These are phyloP conservation scores for Westerdykella sp. DNA, from an alignment of 2,329 filamentous ascomycete species.

Conservation along the genomic window DNA sequence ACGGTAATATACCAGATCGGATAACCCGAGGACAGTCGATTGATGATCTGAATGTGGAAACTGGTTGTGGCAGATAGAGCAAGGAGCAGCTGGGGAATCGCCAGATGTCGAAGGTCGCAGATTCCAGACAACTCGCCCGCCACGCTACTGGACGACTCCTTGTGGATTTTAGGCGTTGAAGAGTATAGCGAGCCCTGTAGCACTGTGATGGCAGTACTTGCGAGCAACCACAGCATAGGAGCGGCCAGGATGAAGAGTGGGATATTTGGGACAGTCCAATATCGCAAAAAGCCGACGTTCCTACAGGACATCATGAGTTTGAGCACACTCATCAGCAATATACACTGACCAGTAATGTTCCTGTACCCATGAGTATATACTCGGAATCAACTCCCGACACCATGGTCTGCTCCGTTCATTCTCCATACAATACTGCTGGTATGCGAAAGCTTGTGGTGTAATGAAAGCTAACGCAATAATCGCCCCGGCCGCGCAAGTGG, in stretches of 20 bases:
- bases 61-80: constrained; percentile 65
- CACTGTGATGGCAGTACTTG: constrained; percentile 47
- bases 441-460: constrained; percentile 70
- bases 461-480: constrained; percentile 61
- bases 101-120: constrained; percentile 30
- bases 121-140: neutral
- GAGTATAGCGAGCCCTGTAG: constrained; percentile 43
- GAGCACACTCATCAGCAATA: neutral
- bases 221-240: constrained; percentile 66
- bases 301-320: constrained; percentile 42
- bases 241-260: constrained; percentile 80
- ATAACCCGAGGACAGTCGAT: constrained; percentile 79
- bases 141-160: constrained; percentile 4
- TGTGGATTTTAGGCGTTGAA: constrained; percentile 12
- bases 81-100: constrained; percentile 66
- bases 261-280: constrained; percentile 82
- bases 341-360: constrained; percentile 73
- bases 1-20: constrained; percentile 85
- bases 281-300: constrained; percentile 80
- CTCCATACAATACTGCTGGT: constrained; percentile 52
- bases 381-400: constrained; percentile 69
- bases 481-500: constrained; percentile 60
- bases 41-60: constrained; percentile 94
- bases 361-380: constrained; percentile 89
- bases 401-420: constrained; percentile 51